Evolutionary conservation across 495 filamentous ascomycete genomes (phyloP), one percentile per base, ranked within the genome.

Genomic region (Hyaloscypha bicolor): DNA sequence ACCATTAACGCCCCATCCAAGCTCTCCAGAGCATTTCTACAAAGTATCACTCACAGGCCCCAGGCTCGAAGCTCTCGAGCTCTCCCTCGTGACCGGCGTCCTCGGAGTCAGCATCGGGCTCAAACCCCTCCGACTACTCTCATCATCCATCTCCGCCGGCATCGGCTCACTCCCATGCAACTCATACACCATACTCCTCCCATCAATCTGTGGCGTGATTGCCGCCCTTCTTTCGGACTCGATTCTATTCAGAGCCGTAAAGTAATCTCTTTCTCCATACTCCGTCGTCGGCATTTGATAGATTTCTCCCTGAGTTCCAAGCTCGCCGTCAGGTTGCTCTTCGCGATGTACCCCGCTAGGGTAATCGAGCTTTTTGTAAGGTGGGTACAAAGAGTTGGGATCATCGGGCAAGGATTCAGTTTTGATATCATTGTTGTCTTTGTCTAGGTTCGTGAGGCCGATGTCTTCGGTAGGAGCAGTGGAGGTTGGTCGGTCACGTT

Each of bases 391-490:
- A 12, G 32, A 55, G 19, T 35, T 35, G 9, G 59, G 57, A 19
- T 67, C 45, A n/a, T 55, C 21, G 9, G 19, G 22, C 16, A 22
- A 21, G 32, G 21, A 56, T 19, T 4, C 22, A 25, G 32, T 9
- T 55, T 35, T 56, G 6, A 11, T 33, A n/a, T 62, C 33, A 45
- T 63, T 51, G 31, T 56, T 33, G 25, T 62, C 16, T 30, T 55
- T 45, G 21, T 60, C 11, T 1, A 58, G 3, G 5, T 42, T 11
- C 2, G 65, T 62, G 12, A 73, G 65, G 21, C 52, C 57, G 21
- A 76, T 75, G 32, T 67, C 62, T 21, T 62, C 68, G 32, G 51
- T 45, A 12, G 71, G 64, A 29, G 76, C 51, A 16, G 67, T 60
- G 25, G 59, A 37, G 22, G 55, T 66, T 21, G 30, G 64, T 30